These are phyloP conservation scores for Colletotrichum cuscutae DNA, from an alignment of 2,329 filamentous ascomycete species.

Conservation along the genomic window DNA sequence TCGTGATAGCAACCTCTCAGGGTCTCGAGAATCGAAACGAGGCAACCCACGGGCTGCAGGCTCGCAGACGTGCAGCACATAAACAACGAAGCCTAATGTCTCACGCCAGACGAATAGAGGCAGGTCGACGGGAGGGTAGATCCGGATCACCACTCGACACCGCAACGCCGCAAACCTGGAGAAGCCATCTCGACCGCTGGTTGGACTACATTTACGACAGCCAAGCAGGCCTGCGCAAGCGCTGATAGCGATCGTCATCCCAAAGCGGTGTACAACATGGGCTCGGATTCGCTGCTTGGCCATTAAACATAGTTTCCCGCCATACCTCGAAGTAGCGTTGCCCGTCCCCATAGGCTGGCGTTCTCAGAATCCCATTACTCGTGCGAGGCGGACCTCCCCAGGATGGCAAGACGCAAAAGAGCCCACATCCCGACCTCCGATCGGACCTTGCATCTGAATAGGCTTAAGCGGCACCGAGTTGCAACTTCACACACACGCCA, in stretches of 20 bases:
- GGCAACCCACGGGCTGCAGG: conserved; percentile 4
- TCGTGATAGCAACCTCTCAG: conserved; percentile 4
- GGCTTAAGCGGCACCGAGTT: conserved; percentile 26
- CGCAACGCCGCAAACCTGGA: neutral
- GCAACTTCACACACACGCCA: neutral
- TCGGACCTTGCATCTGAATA: conserved; percentile 32
- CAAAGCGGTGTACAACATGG: conserved; percentile 17
- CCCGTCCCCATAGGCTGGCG: neutral
- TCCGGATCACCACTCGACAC: neutral
- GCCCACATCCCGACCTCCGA: conserved; percentile 27
- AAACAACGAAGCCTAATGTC: conserved; percentile 10
- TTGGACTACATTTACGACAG: conserved; percentile 9
- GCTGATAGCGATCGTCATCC: conserved; percentile 21
- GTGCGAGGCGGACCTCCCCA: conserved; percentile 3
- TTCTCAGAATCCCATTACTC: conserved; percentile 21
- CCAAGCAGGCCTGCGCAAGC: conserved; percentile 15
- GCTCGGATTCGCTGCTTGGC: neutral
- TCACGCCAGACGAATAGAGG: conserved; percentile 27
- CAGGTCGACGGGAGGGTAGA: conserved; percentile 13
- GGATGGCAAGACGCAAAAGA: neutral
- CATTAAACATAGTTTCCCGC: conserved; percentile 22
- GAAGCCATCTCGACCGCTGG: conserved; percentile 4
- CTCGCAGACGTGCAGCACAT: neutral
- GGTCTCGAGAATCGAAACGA: neutral
- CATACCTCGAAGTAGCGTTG: neutral